These are phyloP conservation scores for Glomus cerebriforme DNA, from an alignment of 192 early-diverging fungal species.

Conservation along the genomic window DNA sequence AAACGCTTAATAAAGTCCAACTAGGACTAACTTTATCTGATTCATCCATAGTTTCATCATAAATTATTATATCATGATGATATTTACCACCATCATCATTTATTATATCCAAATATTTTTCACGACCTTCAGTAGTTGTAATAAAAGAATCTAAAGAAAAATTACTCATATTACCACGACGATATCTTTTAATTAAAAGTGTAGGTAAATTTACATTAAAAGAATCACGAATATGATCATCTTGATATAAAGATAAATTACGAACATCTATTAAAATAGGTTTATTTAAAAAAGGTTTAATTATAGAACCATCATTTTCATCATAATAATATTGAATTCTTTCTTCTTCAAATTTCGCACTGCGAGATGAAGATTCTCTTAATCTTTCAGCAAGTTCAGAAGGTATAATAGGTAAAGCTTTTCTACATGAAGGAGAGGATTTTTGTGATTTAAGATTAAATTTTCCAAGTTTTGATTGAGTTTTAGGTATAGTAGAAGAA, in stretches of 20 bases:
- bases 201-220: slow-evolving; percentile 60
- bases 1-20: slow-evolving; percentile 54
- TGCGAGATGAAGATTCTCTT: neutral
- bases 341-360: neutral
- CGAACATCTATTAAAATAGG: slow-evolving; percentile 46
- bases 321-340: neutral
- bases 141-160: slow-evolving; percentile 57
- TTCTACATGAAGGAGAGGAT: slow-evolving; percentile 8
- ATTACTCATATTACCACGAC: slow-evolving; percentile 49
- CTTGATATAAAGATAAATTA: slow-evolving; percentile 47
- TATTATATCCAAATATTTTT: slow-evolving; percentile 40
- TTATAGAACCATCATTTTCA: neutral
- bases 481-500: neutral
- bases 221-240: slow-evolving; percentile 46
- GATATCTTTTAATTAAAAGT: slow-evolving; percentile 52
- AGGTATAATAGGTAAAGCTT: slow-evolving; percentile 26
- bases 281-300: neutral
- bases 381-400: slow-evolving; percentile 24
- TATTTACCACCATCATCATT: neutral
- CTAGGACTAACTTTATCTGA: slow-evolving; percentile 44
- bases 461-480: slow-evolving; percentile 15
- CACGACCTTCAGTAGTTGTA: slow-evolving; percentile 50
- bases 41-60: slow-evolving; percentile 53
- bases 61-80: slow-evolving; percentile 43
- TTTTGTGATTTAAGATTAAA: slow-evolving; percentile 15